Base-by-base conservation (phyloP, 2,329 filamentous ascomycete genomes). In the Zymoseptoria ardabiliae region DNA sequence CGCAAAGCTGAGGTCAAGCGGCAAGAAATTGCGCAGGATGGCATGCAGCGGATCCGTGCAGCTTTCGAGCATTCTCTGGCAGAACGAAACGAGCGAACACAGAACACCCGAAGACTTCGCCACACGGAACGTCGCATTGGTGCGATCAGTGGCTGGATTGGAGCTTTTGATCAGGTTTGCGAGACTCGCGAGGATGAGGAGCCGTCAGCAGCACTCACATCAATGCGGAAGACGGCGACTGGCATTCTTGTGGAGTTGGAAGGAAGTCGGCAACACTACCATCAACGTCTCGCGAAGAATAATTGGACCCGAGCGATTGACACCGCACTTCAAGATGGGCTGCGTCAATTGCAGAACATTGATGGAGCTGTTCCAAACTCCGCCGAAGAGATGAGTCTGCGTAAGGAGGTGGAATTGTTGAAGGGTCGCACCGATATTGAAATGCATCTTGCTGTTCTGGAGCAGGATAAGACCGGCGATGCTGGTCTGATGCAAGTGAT, bases 241-340 rank as follows among this genome's bases (percentile, higher is more conserved):
- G 94, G 93, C 1, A 92, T 97, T 50, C 81, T 96, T 25, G 80
- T 90, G 6, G 95, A 99, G 75, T 78, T 99, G 52, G 93, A 97
- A 73, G 85, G 87, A 67, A 97, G 91, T 74, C 82, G 93, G 62
- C 90, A 96, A 64, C 92, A 97, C 73, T 89, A 93, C 64, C 91
- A 96, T 70, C 90, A 96, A 70, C 87, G 86, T 68, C 74, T 97
- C 55, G 82, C 88, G 52, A 91, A 88, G 72, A 85, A 82, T 53
- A 89, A 87, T 63, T 99, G 94, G 94, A 91, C 96, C 64, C 86
- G 90, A 55, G 84, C 86, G 52, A 82, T 99, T 61, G 92, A 96
- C 69, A 90, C 90, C 1, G 94, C 94, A 4, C 81, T 97, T 35
- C 88, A 92, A 62, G 90, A 95, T 70, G 90, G 90, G 67, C 78